These are phyloP conservation scores for Pluteus cervinus DNA, from an alignment of 768 basidiomycete genomes.

Conservation along the genomic window DNA sequence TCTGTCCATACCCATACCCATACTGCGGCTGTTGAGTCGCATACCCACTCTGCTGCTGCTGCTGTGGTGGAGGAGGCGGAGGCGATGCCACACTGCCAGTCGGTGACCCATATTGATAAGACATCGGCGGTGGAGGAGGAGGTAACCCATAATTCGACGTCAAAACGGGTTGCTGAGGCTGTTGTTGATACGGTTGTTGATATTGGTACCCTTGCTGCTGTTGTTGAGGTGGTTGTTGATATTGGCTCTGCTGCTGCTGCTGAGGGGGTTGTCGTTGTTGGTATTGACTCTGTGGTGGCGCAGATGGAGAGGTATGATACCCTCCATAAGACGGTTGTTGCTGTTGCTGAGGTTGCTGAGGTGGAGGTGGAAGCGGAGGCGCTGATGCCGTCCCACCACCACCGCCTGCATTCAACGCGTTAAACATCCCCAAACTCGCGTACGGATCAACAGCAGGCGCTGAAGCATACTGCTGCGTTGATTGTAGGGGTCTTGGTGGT, in stretches of 20 bases:
- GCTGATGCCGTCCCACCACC: too few species aligned
- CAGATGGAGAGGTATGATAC: slow-evolving; percentile 8
- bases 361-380: slow-evolving; percentile 17
- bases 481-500: slow-evolving; percentile 14
- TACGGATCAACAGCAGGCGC: slow-evolving; percentile 29
- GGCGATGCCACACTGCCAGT: too few species aligned
- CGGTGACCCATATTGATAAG: slow-evolving; percentile 8
- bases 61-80: slow-evolving; percentile 16
- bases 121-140: slow-evolving; percentile 2
- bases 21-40: slow-evolving; percentile 12
- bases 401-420: slow-evolving; percentile 6
- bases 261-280: slow-evolving; percentile 7
- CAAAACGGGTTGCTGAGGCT: slow-evolving; percentile 6
- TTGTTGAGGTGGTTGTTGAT: slow-evolving; percentile 1
- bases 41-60: slow-evolving; percentile 13
- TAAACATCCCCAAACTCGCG: slow-evolving; percentile 29
- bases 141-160: slow-evolving; percentile 9
- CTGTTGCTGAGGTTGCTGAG: slow-evolving; percentile 9
- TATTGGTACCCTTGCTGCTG: slow-evolving; percentile 6
- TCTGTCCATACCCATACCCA: slow-evolving; percentile 15
- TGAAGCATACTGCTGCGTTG: slow-evolving; percentile 15
- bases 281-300: slow-evolving; percentile 14
- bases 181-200: slow-evolving; percentile 4
- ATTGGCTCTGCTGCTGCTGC: slow-evolving; percentile 7
- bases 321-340: slow-evolving; percentile 1